Evolutionary conservation across 805 yeast species (phyloP), one percentile per base, ranked within the genome.

Genomic region (Metschnikowia kofuensis): DNA sequence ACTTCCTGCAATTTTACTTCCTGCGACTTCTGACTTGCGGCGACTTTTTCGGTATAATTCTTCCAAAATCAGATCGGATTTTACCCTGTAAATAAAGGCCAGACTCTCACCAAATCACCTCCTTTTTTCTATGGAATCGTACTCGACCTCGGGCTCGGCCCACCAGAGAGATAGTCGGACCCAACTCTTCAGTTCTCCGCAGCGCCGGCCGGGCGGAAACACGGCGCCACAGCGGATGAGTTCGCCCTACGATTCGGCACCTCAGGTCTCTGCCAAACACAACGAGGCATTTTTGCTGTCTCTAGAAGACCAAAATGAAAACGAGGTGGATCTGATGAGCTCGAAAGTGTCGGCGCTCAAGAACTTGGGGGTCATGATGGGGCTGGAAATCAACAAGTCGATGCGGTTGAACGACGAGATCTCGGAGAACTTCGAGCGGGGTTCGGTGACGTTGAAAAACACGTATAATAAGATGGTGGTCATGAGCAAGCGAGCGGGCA

Each of bases 401-500:
- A 65, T 71, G 46, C 54, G 68, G 47, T 53, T 74, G 45, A 73
- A 72, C 52, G 77, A 72, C 49, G 74, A 70, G 12, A 68, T 74
- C 46, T 65, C 73, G 35, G 66, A 72, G 51, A 54, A 56, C 13
- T 69, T 74, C 53, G 77, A 71, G 57, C 58, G 61, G 46, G 77
- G 77, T 11, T 65, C 62, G 47, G 59, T 71, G 37, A 63, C 74
- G 11, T 66, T 74, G 55, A 72, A 71, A 49, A 68, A 69, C 53
- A 74, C 78, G 1, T 74, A 64, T 54, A 72, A 69, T 56, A 60
- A 63, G 48, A 74, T 74, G 78, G 65, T 74, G 42, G 59, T 67
- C 29, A 72, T 74, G 78, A 72, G 77, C 60, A 66, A 71, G 60
- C 57, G 72, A 37, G 77, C 77, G 12, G 78, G 78, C 2, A 71